Percentiles rank a stretch among this genome's conserved stretches.
phyloP scores from a whole-genome alignment of 2,329 filamentous ascomycete species.

The Xylariaceae sp. region DNA sequence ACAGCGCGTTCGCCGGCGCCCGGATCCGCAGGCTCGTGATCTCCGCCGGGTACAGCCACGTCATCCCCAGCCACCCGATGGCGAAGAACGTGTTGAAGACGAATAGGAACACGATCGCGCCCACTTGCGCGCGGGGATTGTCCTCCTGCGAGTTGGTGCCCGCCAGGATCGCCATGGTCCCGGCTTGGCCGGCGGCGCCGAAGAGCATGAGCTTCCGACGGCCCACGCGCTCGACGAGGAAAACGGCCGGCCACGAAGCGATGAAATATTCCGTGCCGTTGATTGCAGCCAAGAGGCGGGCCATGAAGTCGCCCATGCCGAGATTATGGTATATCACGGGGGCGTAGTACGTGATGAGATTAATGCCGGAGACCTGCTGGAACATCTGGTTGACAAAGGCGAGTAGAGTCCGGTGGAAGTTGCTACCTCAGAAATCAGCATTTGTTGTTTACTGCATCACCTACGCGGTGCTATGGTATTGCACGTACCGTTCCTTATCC shows the following conservation, averaged over 20 bases:
- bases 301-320: conserved; percentile 55
- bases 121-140: conserved; percentile 32
- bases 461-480: background rate
- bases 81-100: conserved; percentile 58
- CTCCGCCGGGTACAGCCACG: conserved; percentile 63
- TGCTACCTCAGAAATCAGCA: conserved; percentile 31
- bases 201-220: conserved; percentile 74
- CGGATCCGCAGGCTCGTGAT: conserved; percentile 55
- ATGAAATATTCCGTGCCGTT: conserved; percentile 54
- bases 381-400: conserved; percentile 62
- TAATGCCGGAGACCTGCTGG: conserved; percentile 52
- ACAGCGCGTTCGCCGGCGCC: conserved; percentile 60
- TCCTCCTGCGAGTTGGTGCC: conserved; percentile 42
- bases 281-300: conserved; percentile 60
- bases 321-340: conserved; percentile 54
- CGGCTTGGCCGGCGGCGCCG: conserved; percentile 64
- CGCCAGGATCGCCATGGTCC: conserved; percentile 66
- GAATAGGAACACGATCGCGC: conserved; percentile 47
- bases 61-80: conserved; percentile 55
- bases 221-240: conserved; percentile 67
- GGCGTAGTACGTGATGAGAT: conserved; percentile 49
- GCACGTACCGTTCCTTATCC: conserved; percentile 50
- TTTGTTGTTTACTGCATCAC: background rate
- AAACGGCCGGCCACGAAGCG: conserved; percentile 61
- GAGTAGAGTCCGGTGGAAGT: conserved; percentile 57